phyloP scores from a whole-genome alignment of 1,284 basidiomycete genomes.

The Amylostereum areolatum region DNA sequence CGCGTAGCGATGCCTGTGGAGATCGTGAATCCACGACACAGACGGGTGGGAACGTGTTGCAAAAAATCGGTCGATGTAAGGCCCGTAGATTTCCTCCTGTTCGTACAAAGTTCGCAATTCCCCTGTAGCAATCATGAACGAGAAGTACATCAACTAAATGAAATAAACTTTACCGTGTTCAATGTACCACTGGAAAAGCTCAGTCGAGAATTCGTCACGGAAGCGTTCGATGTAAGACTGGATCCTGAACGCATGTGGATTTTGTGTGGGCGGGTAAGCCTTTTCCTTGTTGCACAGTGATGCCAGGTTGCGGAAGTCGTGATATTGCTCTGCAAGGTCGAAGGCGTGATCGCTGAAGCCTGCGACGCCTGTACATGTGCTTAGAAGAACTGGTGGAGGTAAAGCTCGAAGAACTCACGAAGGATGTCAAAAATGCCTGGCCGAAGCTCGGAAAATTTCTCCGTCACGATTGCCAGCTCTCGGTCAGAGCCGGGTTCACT shows the following conservation, averaged over 20 bases:
- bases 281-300: conserved; percentile 71
- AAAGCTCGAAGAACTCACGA: conserved; percentile 40
- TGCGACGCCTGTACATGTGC: conserved; percentile 43
- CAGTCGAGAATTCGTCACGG: conserved; percentile 79
- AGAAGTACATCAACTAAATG: not conserved
- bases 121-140: conserved; percentile 33
- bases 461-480: conserved; percentile 53
- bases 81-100: conserved; percentile 56
- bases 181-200: conserved; percentile 85
- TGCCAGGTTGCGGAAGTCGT: conserved; percentile 79
- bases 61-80: conserved; percentile 76
- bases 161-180: conserved; percentile 52
- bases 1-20: conserved; percentile 65
- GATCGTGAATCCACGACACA: conserved; percentile 88
- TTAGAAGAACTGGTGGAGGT: not conserved
- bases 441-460: conserved; percentile 62
- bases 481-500: conserved; percentile 40
- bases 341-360: conserved; percentile 71
- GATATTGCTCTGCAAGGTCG: conserved; percentile 77
- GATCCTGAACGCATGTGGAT: conserved; percentile 54
- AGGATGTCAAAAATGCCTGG: conserved; percentile 74
- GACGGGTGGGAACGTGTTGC: conserved; percentile 52
- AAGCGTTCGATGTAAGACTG: conserved; percentile 77
- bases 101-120: conserved; percentile 73
- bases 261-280: conserved; percentile 57